Percentiles rank a stretch among this genome's conserved stretches.
Evolutionary conservation across 2,329 filamentous ascomycete genomes (phyloP).

Genomic region (Nemania serpens): DNA sequence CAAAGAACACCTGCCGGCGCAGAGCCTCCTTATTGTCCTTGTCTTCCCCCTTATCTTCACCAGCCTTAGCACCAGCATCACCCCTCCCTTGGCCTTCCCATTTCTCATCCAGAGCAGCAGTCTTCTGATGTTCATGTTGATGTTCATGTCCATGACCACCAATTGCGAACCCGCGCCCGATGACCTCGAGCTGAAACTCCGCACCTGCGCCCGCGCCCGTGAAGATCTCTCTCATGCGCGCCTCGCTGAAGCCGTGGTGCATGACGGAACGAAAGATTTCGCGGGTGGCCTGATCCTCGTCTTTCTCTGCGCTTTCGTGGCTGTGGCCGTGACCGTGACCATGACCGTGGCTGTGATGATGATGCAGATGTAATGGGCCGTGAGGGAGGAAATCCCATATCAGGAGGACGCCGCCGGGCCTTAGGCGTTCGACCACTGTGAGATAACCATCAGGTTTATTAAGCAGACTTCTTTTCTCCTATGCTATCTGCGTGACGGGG

Average conservation of each 20-base stretch:
- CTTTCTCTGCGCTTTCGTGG: slow-evolving; percentile 42
- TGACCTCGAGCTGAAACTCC: slow-evolving; percentile 61
- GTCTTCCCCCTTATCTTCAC: neutral
- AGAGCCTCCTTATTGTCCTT: slow-evolving; percentile 40
- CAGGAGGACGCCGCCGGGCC: slow-evolving; percentile 67
- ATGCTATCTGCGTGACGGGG: neutral
- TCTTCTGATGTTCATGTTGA: too few relatives aligned
- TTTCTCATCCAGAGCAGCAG: too few relatives aligned
- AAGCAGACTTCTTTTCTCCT: neutral
- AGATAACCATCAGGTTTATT: neutral
- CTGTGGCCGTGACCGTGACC: slow-evolving; percentile 5
- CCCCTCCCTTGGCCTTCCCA: too few relatives aligned
- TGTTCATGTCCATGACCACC: slow-evolving; percentile 4
- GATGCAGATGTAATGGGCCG: slow-evolving; percentile 30
- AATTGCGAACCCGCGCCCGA: slow-evolving; percentile 52
- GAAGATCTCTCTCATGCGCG: slow-evolving; percentile 64
- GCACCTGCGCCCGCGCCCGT: slow-evolving; percentile 62
- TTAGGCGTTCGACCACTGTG: slow-evolving; percentile 62
- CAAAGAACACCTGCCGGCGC: slow-evolving; percentile 54
- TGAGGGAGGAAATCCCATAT: slow-evolving; percentile 71
- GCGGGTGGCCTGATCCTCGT: slow-evolving; percentile 10
- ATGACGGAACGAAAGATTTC: slow-evolving; percentile 56
- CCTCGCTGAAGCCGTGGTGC: slow-evolving; percentile 68
- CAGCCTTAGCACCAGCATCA: neutral
- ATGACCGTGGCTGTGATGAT: slow-evolving; percentile 4